Conservation (phyloP, 129 eudicot genomes). For the Chrysanthemum lavandulifolium region DNA sequence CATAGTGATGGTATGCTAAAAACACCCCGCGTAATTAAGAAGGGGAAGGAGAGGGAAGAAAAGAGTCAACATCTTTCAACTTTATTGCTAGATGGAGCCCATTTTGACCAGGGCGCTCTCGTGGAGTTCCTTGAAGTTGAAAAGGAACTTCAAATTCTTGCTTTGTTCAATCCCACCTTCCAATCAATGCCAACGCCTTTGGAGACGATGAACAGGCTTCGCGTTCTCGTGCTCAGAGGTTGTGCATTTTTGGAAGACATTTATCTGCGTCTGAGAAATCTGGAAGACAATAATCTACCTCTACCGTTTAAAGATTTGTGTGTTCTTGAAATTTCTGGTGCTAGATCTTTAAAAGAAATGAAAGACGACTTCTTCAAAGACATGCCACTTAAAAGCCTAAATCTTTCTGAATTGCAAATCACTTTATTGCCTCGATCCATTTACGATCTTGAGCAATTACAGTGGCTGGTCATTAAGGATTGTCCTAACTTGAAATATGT, state of each 20-base stretch:
- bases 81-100: constrained; percentile 39
- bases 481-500: constrained; percentile 32
- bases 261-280: background rate
- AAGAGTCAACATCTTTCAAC: constrained; percentile 23
- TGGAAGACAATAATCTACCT: no score
- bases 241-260: constrained; percentile 33
- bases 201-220: constrained; percentile 28
- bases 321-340: constrained; percentile 45
- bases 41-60: background rate
- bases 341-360: constrained; percentile 19
- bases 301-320: constrained; percentile 1
- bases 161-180: constrained; percentile 30
- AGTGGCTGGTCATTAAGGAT: constrained; percentile 40
- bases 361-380: constrained; percentile 22
- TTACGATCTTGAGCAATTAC: constrained; percentile 27
- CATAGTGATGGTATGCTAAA: constrained; percentile 37
- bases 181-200: constrained; percentile 18
- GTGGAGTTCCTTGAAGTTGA: constrained; percentile 5
- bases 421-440: constrained; percentile 25
- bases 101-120: constrained; percentile 11
- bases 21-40: constrained; percentile 25
- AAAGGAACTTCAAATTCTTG: constrained; percentile 30
- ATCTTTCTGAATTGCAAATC: constrained; percentile 37
- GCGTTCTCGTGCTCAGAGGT: constrained; percentile 44
- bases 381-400: constrained; percentile 39